Percentiles rank a stretch among this genome's conserved stretches.
Evolutionary conservation across 2,329 filamentous ascomycete genomes (phyloP).

Genomic region (Rhinocladiella mackenziei): DNA sequence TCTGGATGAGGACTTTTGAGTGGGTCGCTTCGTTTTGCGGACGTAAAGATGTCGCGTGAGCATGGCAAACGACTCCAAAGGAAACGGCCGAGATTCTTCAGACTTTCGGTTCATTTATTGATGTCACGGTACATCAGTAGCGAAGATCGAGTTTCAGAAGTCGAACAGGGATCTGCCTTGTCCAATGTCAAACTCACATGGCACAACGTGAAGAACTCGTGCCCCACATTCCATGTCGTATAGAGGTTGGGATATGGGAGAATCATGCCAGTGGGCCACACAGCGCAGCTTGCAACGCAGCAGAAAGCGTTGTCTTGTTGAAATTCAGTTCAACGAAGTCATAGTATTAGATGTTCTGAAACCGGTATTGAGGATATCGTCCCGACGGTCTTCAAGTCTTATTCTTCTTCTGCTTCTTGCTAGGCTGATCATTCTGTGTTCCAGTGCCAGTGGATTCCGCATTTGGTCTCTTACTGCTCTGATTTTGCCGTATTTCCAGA

Average conservation of each 20-base stretch:
- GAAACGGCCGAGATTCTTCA: neutral
- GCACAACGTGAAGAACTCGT: neutral
- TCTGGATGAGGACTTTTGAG: neutral
- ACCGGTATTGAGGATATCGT: neutral
- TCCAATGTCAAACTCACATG: neutral
- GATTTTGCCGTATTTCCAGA: neutral
- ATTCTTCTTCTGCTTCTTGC: conserved; percentile 15
- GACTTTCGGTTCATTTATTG: neutral
- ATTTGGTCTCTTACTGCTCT: conserved; percentile 10
- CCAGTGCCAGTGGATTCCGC: conserved; percentile 1
- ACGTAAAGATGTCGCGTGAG: neutral
- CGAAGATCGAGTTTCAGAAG: neutral
- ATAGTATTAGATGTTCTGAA: neutral
- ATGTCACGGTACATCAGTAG: conserved; percentile 2
- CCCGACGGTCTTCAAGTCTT: neutral
- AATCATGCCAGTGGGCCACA: conserved; percentile 9
- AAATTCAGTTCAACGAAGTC: neutral
- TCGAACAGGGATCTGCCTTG: neutral
- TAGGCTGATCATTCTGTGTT: conserved; percentile 3
- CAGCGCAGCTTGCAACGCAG: conserved; percentile 2
- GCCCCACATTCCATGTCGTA: neutral
- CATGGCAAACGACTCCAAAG: neutral
- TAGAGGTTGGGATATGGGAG: neutral
- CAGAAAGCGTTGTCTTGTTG: conserved; percentile 1
- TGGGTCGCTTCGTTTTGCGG: neutral